phyloP scores from a whole-genome alignment of 345 rosid species.

The Chamaenerion angustifolium region DNA sequence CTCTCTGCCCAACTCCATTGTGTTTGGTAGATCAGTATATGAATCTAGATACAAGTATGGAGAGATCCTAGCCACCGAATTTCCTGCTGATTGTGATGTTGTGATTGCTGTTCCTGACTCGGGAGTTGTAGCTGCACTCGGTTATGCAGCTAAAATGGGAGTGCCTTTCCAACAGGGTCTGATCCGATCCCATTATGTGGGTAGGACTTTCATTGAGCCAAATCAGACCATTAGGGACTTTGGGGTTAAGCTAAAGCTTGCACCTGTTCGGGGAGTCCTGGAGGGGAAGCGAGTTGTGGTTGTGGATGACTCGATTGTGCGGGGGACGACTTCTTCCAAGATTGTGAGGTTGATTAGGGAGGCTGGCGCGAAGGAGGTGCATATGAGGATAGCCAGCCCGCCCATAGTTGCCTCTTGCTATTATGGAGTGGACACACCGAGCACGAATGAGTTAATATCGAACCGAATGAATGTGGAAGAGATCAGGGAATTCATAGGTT shows the following conservation, averaged over 20 bases:
- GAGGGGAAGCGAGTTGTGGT: slow-evolving; percentile 91
- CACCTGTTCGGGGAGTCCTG: slow-evolving; percentile 70
- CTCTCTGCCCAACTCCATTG: slow-evolving; percentile 69
- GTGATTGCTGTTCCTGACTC: slow-evolving; percentile 97
- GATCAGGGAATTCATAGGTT: slow-evolving; percentile 56
- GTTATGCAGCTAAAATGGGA: slow-evolving; percentile 74
- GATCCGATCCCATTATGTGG: slow-evolving; percentile 89
- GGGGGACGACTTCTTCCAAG: slow-evolving; percentile 89
- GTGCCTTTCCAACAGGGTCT: slow-evolving; percentile 79
- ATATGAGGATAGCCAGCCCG: slow-evolving; percentile 95
- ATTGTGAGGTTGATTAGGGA: slow-evolving; percentile 75
- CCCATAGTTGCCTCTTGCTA: slow-evolving; percentile 76
- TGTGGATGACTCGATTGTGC: slow-evolving; percentile 86
- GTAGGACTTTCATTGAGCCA: slow-evolving; percentile 90
- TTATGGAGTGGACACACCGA: slow-evolving; percentile 94
- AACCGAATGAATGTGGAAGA: slow-evolving; percentile 80
- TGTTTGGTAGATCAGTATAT: slow-evolving; percentile 80
- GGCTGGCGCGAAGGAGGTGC: slow-evolving; percentile 91
- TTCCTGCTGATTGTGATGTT: slow-evolving; percentile 78
- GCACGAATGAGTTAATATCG: slow-evolving; percentile 77
- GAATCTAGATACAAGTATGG: slow-evolving; percentile 62
- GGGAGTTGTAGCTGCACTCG: slow-evolving; percentile 92
- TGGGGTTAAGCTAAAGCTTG: slow-evolving; percentile 87
- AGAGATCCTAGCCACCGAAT: slow-evolving; percentile 67
- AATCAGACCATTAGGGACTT: slow-evolving; percentile 92